phyloP scores from a whole-genome alignment of 768 basidiomycete species.

The Boletus pseudopeckii region DNA sequence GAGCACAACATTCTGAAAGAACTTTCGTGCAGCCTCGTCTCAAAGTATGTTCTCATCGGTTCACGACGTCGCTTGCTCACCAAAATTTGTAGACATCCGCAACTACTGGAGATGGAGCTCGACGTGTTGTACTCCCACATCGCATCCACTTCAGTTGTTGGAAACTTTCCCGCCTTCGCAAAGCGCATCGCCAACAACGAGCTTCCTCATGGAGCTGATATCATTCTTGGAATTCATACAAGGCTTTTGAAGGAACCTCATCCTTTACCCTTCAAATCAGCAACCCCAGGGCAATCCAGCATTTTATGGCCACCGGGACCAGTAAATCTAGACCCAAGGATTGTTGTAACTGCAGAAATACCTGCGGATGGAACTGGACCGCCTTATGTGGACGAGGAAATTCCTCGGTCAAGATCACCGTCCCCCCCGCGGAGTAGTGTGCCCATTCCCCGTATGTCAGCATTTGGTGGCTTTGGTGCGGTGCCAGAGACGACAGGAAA shows the following conservation, averaged over 20 bases:
- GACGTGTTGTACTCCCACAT: slow-evolving; percentile 21
- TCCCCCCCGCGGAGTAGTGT: no score
- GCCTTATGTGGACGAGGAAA: not conserved
- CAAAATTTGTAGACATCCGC: slow-evolving; percentile 4
- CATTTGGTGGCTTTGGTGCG: no score
- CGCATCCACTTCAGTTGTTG: slow-evolving; percentile 10
- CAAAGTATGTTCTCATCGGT: slow-evolving; percentile 6
- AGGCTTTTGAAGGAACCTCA: slow-evolving; percentile 13
- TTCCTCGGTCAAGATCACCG: no score
- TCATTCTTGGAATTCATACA: slow-evolving; percentile 17
- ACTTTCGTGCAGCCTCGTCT: slow-evolving; percentile 15
- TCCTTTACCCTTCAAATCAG: not conserved
- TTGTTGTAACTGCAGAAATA: not conserved
- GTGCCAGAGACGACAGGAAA: not conserved
- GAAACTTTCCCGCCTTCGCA: slow-evolving; percentile 8
- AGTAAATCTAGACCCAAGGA: not conserved
- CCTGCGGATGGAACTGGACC: not conserved
- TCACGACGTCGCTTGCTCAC: not conserved
- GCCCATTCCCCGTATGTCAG: no score
- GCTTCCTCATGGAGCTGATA: slow-evolving; percentile 19
- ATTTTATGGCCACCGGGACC: no score
- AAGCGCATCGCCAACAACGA: slow-evolving; percentile 18
- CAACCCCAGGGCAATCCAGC: not conserved
- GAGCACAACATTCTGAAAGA: slow-evolving; percentile 27
- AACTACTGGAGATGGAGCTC: slow-evolving; percentile 20